These are phyloP conservation scores for Polysphondylium violaceum DNA, from an alignment of 78 protist species.

Conservation along the genomic window DNA sequence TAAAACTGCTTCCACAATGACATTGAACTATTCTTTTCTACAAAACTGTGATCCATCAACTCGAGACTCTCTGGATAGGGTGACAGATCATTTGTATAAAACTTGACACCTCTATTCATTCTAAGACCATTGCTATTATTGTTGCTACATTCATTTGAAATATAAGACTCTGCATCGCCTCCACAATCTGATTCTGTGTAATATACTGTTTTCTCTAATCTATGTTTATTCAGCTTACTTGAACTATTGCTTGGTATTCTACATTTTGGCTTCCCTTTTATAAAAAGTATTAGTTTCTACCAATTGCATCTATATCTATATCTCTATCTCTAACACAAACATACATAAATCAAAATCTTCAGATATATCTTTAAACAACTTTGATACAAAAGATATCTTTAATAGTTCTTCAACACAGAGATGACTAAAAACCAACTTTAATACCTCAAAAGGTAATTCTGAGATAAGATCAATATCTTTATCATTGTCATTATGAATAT, in stretches of 20 bases:
- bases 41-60: not conserved
- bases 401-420: conserved; percentile 6
- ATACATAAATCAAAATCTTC: conserved; percentile 49
- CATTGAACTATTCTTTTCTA: not conserved
- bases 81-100: conserved; percentile 35
- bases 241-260: conserved; percentile 4
- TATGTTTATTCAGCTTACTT: no score
- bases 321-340: not conserved
- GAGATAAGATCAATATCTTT: conserved; percentile 13
- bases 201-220: no score
- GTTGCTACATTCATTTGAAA: not conserved
- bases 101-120: conserved; percentile 10
- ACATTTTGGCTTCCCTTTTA: conserved; percentile 74
- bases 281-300: not conserved
- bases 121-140: not conserved
- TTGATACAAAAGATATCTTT: conserved; percentile 25
- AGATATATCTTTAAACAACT: conserved; percentile 17
- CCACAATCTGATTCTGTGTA: no score
- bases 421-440: not conserved
- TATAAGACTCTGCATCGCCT: no score
- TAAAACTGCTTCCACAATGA: conserved; percentile 33
- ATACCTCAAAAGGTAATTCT: conserved; percentile 39
- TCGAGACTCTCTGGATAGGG: not conserved
- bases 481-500: no score
- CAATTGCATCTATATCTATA: not conserved